Evolutionary conservation across 495 filamentous ascomycete species (phyloP).

Genomic region (Oleoguttula mirabilis): DNA sequence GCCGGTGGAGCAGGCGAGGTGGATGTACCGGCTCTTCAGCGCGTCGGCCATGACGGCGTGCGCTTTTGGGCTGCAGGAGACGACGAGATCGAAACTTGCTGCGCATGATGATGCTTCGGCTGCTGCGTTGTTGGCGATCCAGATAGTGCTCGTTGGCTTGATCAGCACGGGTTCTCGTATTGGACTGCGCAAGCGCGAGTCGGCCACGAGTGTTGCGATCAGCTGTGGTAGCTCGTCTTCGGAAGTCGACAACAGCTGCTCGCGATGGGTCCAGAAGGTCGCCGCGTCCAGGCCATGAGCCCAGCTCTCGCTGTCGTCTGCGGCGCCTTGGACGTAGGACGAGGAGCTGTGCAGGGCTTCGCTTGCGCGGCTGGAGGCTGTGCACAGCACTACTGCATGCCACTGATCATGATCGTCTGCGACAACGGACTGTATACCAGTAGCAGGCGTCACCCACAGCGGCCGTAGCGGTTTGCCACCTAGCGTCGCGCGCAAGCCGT

Average conservation of each 20-base stretch:
- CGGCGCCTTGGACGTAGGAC: constrained; percentile 88
- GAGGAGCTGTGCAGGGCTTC: constrained; percentile 55
- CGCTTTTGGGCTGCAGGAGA: constrained; percentile 24
- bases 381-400: constrained; percentile 66
- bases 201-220: constrained; percentile 43
- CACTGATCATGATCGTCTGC: constrained; percentile 30
- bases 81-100: constrained; percentile 23
- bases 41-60: constrained; percentile 1
- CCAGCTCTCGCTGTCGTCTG: constrained; percentile 89
- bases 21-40: constrained; percentile 35
- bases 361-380: constrained; percentile 56
- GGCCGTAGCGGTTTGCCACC: constrained; percentile 50
- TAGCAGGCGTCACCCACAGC: constrained; percentile 47
- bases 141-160: constrained; percentile 30
- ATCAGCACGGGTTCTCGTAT: constrained; percentile 17
- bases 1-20: constrained; percentile 49
- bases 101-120: background rate
- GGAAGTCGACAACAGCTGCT: constrained; percentile 40
- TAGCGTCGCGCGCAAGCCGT: constrained; percentile 21
- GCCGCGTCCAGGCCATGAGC: constrained; percentile 53
- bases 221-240: constrained; percentile 55
- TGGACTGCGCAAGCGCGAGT: background rate
- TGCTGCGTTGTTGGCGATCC: constrained; percentile 18
- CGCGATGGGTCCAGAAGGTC: constrained; percentile 63
- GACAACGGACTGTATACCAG: constrained; percentile 8